phyloP scores from a whole-genome alignment of 148 eudicot species.

The Polygonum aviculare region DNA sequence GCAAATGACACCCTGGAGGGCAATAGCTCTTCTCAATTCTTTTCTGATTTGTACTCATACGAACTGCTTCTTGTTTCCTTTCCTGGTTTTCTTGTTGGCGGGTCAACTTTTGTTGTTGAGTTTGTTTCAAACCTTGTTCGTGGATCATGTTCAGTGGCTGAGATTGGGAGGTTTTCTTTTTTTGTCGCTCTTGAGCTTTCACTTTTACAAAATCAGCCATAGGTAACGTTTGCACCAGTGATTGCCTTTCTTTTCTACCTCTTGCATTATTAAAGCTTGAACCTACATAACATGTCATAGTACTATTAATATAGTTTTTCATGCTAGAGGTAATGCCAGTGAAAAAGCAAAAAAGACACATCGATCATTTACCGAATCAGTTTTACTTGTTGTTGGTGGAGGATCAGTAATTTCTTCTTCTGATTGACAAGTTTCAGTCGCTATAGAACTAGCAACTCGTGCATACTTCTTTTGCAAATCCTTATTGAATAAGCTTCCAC shows the following conservation, averaged over 20 bases:
- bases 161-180: not conserved
- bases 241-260: not conserved
- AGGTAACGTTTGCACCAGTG: not conserved
- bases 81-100: not conserved
- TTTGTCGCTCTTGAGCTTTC: not conserved
- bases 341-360: too few relatives aligned
- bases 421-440: too few relatives aligned
- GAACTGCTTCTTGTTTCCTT: not conserved
- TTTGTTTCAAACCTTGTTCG: not conserved
- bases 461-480: too few relatives aligned
- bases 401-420: too few relatives aligned
- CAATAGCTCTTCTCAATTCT: not conserved
- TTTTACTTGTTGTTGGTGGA: too few relatives aligned
- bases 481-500: too few relatives aligned
- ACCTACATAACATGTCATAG: not conserved
- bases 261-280: not conserved
- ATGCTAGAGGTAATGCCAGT: not conserved
- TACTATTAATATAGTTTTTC: too few relatives aligned
- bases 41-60: not conserved
- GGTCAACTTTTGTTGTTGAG: not conserved
- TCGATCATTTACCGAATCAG: too few relatives aligned
- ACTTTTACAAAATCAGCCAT: not conserved
- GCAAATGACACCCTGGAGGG: not conserved
- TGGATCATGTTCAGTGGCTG: not conserved
- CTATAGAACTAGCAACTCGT: too few relatives aligned